These are phyloP conservation scores for Zostera marina DNA, from an alignment of 116 monocot species.

Conservation along the genomic window DNA sequence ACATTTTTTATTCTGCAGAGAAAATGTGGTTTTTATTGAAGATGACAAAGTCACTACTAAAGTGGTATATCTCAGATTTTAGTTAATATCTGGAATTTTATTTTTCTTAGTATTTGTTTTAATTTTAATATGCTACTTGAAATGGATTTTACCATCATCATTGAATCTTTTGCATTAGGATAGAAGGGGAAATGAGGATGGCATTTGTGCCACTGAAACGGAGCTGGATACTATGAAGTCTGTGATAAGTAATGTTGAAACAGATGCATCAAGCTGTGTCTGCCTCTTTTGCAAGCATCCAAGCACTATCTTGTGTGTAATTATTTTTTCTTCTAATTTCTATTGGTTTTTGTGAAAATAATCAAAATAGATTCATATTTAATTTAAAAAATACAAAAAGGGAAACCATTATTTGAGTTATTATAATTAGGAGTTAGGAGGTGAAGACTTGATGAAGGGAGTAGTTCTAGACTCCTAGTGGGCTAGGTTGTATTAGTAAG, in stretches of 20 bases:
- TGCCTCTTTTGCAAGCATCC: slow-evolving; percentile 45
- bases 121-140: no score
- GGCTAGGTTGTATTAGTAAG: no score
- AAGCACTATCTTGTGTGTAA: slow-evolving; percentile 47
- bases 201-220: background rate
- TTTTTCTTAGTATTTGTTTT: no score
- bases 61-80: background rate
- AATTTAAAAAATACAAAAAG: background rate
- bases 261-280: slow-evolving; percentile 6
- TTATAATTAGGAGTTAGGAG: no score
- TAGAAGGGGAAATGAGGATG: slow-evolving; percentile 11
- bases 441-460: no score
- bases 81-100: slow-evolving; percentile 1
- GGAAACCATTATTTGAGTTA: no score
- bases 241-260: slow-evolving; percentile 3
- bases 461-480: no score
- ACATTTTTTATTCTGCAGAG: background rate
- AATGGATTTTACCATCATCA: no score
- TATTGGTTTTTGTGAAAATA: background rate
- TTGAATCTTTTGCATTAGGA: slow-evolving; percentile 18
- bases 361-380: no score
- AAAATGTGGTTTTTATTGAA: background rate
- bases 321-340: slow-evolving; percentile 3
- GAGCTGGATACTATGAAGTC: slow-evolving; percentile 6
- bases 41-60: no score